Base-by-base conservation (phyloP, 2,329 filamentous ascomycete species). In the Colletotrichum spaethianum region DNA sequence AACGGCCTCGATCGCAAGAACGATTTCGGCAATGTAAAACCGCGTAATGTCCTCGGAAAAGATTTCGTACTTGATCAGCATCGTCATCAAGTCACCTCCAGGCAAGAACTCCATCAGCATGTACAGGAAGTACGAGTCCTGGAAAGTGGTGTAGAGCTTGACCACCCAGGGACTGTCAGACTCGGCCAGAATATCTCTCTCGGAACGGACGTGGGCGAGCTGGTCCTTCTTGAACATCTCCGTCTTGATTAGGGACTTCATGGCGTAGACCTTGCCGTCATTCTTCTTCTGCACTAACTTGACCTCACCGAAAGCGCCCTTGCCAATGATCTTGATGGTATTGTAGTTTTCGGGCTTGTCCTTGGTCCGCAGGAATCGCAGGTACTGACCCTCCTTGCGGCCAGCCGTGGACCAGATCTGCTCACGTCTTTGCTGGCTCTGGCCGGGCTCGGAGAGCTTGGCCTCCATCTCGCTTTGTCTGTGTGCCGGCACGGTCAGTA, bases 221-320 rank as follows among this genome's bases (percentile, higher is more conserved):
- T 99, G 96, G 80, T 99, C 96, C 84, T 98, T 98, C 86, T 98
- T 98, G 87, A 98, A 98, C 96, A 99, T 99, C 84, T 99, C 96
- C 60, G 94, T 95, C 88, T 99, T 99, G 83, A 99, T 94, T 76
- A 99, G 88, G 56, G 96, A 98, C 87, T 99, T 99, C 87, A 99
- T 93, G 73, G 96, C 96, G 79, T 98, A 99, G 75, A 99, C 95
- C 84, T 98, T 98, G 83, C 94, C 94, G 79, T 98, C 96, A 64
- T 94, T 92, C 88, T 95, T 98, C 85, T 97, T 94, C 85, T 98
- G 95, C 70, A 99, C 96, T 74, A 99, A 89, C 85, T 98, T 97
- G 78, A 99, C 96, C 83, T 99, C 96, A 81, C 96, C 96, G 79
- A 99, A 99, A 18, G 96, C 96, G 83, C 96, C 96, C 88, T 99